Percentiles rank a stretch among this genome's conserved stretches.
These are phyloP conservation scores for Aspergillus flavus DNA, from an alignment of 2,329 filamentous ascomycete genomes.

Conservation along the genomic window DNA sequence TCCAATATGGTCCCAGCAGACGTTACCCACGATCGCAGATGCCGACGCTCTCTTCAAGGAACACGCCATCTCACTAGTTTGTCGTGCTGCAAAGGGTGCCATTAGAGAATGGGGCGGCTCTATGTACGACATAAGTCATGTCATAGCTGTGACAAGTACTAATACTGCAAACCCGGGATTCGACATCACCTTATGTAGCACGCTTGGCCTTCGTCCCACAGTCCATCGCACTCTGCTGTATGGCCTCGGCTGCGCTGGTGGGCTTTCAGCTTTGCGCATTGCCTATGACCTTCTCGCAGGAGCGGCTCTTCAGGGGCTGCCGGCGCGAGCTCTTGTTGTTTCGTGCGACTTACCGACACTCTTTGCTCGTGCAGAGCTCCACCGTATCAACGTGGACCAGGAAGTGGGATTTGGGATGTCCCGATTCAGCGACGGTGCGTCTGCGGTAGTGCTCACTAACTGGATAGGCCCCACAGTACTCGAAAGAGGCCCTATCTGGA, in stretches of 20 bases:
- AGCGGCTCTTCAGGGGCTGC: conserved; percentile 59
- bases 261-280: conserved; percentile 63
- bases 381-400: background rate
- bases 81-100: background rate
- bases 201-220: conserved; percentile 58
- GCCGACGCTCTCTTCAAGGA: background rate
- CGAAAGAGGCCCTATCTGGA: background rate
- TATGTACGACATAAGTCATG: conserved; percentile 58
- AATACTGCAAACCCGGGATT: conserved; percentile 71
- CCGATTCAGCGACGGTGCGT: conserved; percentile 1
- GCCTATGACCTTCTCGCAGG: conserved; percentile 69
- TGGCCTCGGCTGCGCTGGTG: conserved; percentile 68
- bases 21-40: background rate
- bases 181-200: conserved; percentile 65
- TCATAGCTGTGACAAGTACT: conserved; percentile 69
- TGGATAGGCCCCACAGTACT: background rate
- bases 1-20: background rate
- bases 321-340: conserved; percentile 66
- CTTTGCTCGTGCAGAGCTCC: background rate
- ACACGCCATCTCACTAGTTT: background rate
- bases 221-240: conserved; percentile 68
- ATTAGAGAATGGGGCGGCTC: background rate
- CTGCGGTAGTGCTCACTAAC: conserved; percentile 3
- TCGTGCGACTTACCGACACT: conserved; percentile 43
- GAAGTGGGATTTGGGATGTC: background rate